phyloP scores from a whole-genome alignment of 31 red algal species.

The Asparagopsis taxiformis region DNA sequence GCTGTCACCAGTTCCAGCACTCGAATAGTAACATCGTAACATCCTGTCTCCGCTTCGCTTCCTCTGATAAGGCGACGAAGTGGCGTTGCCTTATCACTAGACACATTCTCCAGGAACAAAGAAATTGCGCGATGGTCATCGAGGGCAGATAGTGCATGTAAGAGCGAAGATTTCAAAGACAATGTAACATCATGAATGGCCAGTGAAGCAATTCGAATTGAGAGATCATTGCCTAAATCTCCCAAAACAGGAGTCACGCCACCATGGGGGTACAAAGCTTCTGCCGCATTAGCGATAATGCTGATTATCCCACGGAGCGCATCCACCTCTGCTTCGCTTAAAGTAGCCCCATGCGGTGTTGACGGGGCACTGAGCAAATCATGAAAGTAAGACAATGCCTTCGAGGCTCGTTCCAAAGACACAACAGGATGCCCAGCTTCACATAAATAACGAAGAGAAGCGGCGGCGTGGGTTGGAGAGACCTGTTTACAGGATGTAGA shows the following conservation, averaged over 20 bases:
- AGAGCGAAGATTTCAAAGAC: slow-evolving; percentile 24
- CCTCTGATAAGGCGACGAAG: slow-evolving; percentile 50
- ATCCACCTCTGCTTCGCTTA: slow-evolving; percentile 54
- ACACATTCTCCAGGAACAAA: slow-evolving; percentile 43
- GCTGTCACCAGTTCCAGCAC: slow-evolving; percentile 44
- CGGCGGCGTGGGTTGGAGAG: slow-evolving; percentile 58
- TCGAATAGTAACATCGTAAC: slow-evolving; percentile 47
- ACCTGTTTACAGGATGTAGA: slow-evolving; percentile 33
- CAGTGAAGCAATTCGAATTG: slow-evolving; percentile 46
- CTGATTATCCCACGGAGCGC: slow-evolving; percentile 44
- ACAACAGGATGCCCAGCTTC: slow-evolving; percentile 70
- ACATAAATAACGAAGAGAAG: slow-evolving; percentile 59
- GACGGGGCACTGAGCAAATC: slow-evolving; percentile 21
- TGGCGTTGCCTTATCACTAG: slow-evolving; percentile 51
- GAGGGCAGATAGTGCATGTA: slow-evolving; percentile 25
- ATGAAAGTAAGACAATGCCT: slow-evolving; percentile 50
- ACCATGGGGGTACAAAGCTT: slow-evolving; percentile 43
- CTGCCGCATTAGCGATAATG: slow-evolving; percentile 58
- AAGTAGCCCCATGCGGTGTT: slow-evolving; percentile 11
- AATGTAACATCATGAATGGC: slow-evolving; percentile 50
- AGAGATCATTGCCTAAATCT: slow-evolving; percentile 64
- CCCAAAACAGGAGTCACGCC: slow-evolving; percentile 43
- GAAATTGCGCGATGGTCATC: slow-evolving; percentile 27
- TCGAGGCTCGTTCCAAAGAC: slow-evolving; percentile 48
- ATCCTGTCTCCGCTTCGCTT: slow-evolving; percentile 41